Percentiles rank a stretch among this genome's conserved stretches.
Evolutionary conservation across 2,329 filamentous ascomycete genomes (phyloP).

Genomic region (Paracorniculantispora psalliotae): DNA sequence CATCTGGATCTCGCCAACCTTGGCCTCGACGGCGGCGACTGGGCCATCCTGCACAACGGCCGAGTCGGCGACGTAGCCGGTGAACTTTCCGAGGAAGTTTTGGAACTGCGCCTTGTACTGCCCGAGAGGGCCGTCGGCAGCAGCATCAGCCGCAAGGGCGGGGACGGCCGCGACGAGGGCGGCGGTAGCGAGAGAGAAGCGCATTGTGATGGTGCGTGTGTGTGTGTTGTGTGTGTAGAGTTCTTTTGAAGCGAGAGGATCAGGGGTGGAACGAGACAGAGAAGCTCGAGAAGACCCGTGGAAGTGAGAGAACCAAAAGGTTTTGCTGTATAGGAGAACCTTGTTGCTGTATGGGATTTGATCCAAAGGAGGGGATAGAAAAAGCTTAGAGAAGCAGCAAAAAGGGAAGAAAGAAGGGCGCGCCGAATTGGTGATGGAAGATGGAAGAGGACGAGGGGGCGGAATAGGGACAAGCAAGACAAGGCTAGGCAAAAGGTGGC

Average conservation of each 20-base stretch:
- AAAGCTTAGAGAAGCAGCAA: background rate
- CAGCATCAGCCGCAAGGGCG: slow-evolving; percentile 45
- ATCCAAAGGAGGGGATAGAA: slow-evolving; percentile 9
- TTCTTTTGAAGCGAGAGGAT: background rate
- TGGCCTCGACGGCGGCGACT: slow-evolving; percentile 37
- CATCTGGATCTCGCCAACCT: slow-evolving; percentile 38
- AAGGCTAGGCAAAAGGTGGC: slow-evolving; percentile 7
- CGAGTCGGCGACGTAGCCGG: slow-evolving; percentile 47
- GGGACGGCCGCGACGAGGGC: slow-evolving; percentile 47
- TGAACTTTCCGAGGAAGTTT: slow-evolving; percentile 57
- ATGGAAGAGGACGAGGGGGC: background rate
- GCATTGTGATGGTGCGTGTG: slow-evolving; percentile 41
- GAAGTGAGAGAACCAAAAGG: background rate
- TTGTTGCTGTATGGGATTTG: background rate
- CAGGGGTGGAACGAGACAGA: background rate
- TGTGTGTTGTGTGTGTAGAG: slow-evolving; percentile 4
- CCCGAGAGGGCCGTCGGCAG: slow-evolving; percentile 45
- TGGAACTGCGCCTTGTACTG: slow-evolving; percentile 61
- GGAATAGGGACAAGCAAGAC: background rate
- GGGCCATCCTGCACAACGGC: slow-evolving; percentile 32
- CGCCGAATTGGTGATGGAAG: slow-evolving; percentile 1
- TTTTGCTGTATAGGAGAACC: background rate
- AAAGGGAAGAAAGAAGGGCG: background rate
- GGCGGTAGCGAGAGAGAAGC: slow-evolving; percentile 43
- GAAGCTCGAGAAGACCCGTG: background rate